A percentile compares a stretch with the other conserved stretches of the same genome.
Conservation (phyloP, 1,139 yeast species). For the Keqinozyma sinolaborantium region DNA sequence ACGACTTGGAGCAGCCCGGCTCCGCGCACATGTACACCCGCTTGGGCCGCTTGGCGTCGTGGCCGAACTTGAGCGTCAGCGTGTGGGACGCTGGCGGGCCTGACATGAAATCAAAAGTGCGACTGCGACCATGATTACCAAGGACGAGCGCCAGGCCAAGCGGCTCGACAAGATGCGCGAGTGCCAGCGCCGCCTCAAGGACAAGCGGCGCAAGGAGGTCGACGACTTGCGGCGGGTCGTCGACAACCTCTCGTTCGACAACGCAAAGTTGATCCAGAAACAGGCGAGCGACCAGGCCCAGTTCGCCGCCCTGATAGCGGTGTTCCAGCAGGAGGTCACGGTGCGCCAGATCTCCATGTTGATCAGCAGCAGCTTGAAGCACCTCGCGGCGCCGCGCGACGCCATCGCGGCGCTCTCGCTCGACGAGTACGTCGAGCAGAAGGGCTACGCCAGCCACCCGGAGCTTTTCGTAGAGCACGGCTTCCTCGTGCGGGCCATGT, state of each 20-base stretch:
- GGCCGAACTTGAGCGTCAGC: too few relatives aligned
- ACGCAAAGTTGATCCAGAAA: background rate
- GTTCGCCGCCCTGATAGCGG: background rate
- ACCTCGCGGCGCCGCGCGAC: background rate
- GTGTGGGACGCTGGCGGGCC: too few relatives aligned
- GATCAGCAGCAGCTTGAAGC: background rate
- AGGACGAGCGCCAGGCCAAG: background rate
- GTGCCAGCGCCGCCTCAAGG: background rate
- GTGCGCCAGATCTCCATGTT: background rate
- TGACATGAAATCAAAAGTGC: too few relatives aligned
- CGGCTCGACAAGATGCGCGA: background rate
- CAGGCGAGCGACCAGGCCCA: background rate
- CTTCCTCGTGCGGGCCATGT: background rate
- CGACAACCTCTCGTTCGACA: background rate
- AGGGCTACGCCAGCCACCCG: background rate
- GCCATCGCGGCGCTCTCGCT: background rate
- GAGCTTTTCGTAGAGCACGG: background rate
- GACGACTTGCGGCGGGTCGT: background rate
- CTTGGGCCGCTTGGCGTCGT: background rate
- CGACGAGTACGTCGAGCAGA: background rate
- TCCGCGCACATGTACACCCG: background rate
- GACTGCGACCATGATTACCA: too few relatives aligned
- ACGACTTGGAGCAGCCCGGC: slow-evolving; percentile 4
- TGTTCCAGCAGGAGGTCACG: background rate
- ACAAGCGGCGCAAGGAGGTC: background rate